Evolutionary conservation across 2,329 filamentous ascomycete species (phyloP).

Genomic region (Epichloe typhina): DNA sequence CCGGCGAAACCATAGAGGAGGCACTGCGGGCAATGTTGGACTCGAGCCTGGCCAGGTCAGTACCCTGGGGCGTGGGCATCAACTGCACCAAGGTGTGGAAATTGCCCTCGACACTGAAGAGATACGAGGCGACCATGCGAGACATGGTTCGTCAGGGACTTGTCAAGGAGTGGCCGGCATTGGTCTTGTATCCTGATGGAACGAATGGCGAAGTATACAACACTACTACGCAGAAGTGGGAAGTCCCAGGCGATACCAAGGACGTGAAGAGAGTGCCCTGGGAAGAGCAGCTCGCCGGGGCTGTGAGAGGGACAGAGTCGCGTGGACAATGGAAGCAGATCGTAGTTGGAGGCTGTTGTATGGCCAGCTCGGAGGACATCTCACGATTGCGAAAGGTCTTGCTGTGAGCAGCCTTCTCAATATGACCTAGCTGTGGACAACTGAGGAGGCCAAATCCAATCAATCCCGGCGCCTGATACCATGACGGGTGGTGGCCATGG

Average conservation of each 20-base stretch:
- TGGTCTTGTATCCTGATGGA: conserved; percentile 57
- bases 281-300: conserved; percentile 30
- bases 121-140: conserved; percentile 37
- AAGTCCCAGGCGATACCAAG: conserved; percentile 19
- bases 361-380: conserved; percentile 27
- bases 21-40: conserved; percentile 26
- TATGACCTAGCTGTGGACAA: too few relatives aligned
- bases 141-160: conserved; percentile 22
- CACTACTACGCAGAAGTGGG: conserved; percentile 48
- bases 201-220: conserved; percentile 57
- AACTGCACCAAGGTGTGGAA: conserved; percentile 58
- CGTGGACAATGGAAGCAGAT: conserved; percentile 31
- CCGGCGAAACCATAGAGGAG: conserved; percentile 32
- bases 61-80: conserved; percentile 51
- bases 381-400: conserved; percentile 14
- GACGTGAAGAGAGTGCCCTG: conserved; percentile 21
- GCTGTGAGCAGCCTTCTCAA: background rate
- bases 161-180: conserved; percentile 30
- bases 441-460: conserved; percentile 42
- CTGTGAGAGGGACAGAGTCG: conserved; percentile 23
- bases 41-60: conserved; percentile 8
- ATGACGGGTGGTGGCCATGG: conserved; percentile 48
- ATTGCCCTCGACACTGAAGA: conserved; percentile 38
- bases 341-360: conserved; percentile 41
- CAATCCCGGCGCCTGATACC: conserved; percentile 52